Conservation (phyloP, 345 rosid genomes). For the Carallia brachiata region DNA sequence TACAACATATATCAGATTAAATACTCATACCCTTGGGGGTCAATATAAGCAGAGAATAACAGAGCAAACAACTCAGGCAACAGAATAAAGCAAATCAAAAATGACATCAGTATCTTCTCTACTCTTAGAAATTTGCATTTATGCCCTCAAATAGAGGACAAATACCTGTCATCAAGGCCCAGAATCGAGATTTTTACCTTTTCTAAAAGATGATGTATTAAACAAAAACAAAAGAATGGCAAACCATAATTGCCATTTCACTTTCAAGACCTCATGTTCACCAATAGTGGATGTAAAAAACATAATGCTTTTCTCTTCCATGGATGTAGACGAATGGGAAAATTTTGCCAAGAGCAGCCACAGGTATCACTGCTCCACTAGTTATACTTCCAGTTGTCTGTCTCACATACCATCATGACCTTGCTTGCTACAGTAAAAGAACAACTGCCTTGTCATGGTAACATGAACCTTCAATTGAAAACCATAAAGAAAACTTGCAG, state of each 20-base stretch:
- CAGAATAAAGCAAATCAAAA: not conserved
- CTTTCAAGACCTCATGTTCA: not conserved
- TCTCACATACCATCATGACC: no score
- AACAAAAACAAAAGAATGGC: not conserved
- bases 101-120: not conserved
- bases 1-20: conserved; percentile 9
- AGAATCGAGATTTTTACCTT: not conserved
- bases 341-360: no score
- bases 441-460: no score
- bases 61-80: not conserved
- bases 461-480: no score
- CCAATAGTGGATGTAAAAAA: not conserved
- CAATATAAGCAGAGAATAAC: no score
- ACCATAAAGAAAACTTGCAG: no score
- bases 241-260: not conserved
- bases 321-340: no score
- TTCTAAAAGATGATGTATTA: not conserved
- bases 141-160: not conserved
- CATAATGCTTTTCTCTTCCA: no score
- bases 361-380: no score
- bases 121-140: not conserved
- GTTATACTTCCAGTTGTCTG: no score
- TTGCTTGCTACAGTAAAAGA: no score
- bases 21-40: not conserved
- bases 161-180: not conserved